These are phyloP conservation scores for Letharia lupina DNA, from an alignment of 495 filamentous ascomycete species.

Conservation along the genomic window DNA sequence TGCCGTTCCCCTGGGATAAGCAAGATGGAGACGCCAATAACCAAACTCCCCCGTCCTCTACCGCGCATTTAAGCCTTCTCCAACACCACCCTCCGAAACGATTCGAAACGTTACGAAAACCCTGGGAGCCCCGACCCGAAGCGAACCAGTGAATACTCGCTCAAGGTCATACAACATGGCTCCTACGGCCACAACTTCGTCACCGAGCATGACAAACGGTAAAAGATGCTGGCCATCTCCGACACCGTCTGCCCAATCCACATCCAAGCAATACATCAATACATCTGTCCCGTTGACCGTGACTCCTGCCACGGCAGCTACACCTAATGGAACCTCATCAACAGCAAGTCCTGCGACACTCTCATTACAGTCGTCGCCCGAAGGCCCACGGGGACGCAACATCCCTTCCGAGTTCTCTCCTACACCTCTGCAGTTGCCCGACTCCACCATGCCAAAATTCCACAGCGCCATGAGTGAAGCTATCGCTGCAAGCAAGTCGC, in stretches of 20 bases:
- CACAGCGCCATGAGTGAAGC: slow-evolving; percentile 47
- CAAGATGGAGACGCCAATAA: slow-evolving; percentile 14
- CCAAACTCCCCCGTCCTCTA: slow-evolving; percentile 11
- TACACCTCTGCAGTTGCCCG: slow-evolving; percentile 47
- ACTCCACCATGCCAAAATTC: slow-evolving; percentile 41
- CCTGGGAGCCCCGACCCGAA: slow-evolving; percentile 8
- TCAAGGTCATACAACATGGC: slow-evolving; percentile 17
- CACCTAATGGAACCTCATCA: slow-evolving; percentile 18
- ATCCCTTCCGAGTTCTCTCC: slow-evolving; percentile 32
- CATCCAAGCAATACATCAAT: slow-evolving; percentile 10
- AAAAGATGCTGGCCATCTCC: slow-evolving; percentile 25
- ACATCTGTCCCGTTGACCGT: slow-evolving; percentile 22
- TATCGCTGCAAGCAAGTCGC: slow-evolving; percentile 41
- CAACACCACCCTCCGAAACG: slow-evolving; percentile 1
- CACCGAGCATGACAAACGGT: slow-evolving; percentile 19
- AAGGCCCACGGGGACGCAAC: slow-evolving; percentile 41
- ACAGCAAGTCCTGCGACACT: slow-evolving; percentile 41
- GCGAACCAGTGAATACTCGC: slow-evolving; percentile 18
- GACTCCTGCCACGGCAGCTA: slow-evolving; percentile 20
- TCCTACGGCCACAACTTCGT: slow-evolving; percentile 20
- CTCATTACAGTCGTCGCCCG: slow-evolving; percentile 44
- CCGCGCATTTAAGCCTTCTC: slow-evolving; percentile 11
- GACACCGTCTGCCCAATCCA: slow-evolving; percentile 6
- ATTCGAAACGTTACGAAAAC: slow-evolving; percentile 11
- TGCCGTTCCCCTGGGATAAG: slow-evolving; percentile 3